Evolutionary conservation across 1,139 yeast genomes (phyloP), one percentile per base, ranked within the genome.

Genomic region (Diutina rugosa): DNA sequence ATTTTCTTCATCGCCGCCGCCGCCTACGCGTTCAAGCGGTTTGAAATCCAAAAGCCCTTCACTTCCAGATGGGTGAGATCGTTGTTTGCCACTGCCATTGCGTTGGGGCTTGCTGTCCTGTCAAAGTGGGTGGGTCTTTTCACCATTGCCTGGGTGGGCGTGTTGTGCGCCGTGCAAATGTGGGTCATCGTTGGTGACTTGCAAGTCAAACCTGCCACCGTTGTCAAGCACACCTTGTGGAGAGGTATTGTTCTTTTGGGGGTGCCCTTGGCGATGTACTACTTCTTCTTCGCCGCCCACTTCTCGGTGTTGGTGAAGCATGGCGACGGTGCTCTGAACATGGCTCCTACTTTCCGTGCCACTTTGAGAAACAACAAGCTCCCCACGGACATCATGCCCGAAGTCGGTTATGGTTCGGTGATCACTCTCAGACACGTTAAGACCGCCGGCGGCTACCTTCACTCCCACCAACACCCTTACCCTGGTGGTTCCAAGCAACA

Each of bases 81-180:
- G 57, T 73, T 95, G 66, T 57, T 86, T 30, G 79, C 89, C 51
- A 82, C 95, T 47, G 96, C 96, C 60, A 71, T 90, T 56, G 87
- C 87, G 18, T 76, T 95, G 57, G 99, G 99, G 55, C 81, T 95
- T 58, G 93, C 98, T 2, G 76, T 87, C 44, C 82, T 91, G 52
- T 85, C 96, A 54, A 95, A 95, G 70, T 93, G 99, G 98, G 98
- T 93, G 55, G 99, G 99, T 57, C 74, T 93, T 55, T 93, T 93
- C 76, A 55, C 57, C 46, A 55, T 62, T 16, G 63, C 63, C 8
- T 95, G 99, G 98, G 81, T 89, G 59, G 99, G 99, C 55, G 56
- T 79, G 6, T 69, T 82, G 60, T 90, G 95, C 62, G 68, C 84
- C 26, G 79, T 82, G 72, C 95, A 89, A 67, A 71, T 93, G 63